Base-by-base conservation (phyloP, 2,329 filamentous ascomycete genomes). In the Diaporthe sp. region DNA sequence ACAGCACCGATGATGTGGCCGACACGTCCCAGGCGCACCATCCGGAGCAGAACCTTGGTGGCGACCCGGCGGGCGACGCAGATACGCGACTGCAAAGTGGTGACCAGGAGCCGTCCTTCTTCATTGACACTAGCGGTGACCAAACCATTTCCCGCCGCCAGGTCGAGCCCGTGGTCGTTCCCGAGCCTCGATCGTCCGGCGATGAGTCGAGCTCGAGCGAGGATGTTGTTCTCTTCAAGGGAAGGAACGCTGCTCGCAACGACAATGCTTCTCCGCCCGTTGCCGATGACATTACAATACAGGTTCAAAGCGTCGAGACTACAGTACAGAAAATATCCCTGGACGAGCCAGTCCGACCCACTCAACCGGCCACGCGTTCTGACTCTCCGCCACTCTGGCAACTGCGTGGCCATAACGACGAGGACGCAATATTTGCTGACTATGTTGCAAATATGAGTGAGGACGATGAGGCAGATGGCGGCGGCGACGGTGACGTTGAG, bases 171-270 rank as follows among this genome's bases (percentile, higher is more conserved):
- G 19, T 76, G 71, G 0, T 71, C 77, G 75, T 80, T 12, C 75
- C 77, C 22, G 72, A 69, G 53, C 76, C 61, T 42, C 76, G 71
- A 17, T 74, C 77, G 3, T 78, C 81, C 9, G 77, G 77, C 44
- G 75, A 76, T 5, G 78, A 75, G 7, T 79, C 77, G 25, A 87
- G 91, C 76, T 94, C 93, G 0, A 93, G 92, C 78, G 93, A 94
- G 63, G 94, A 98, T 77, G 85, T 94, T 7, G 91, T 95, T 61
- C 79, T 94, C 0, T 94, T 94, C 80, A 88, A 86, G 80, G 80
- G 79, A 73, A 77, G 78, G 81, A 75, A 71, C 30, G 53, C 42
- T 50, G 72, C 71, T 61, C 78, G 73, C 15, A 79, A 78, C 55
- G 71, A 72, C 59, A 51, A 73, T 22, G 19, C 55, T 27, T 59